phyloP scores from a whole-genome alignment of 2,329 filamentous ascomycete species.

The Aureobasidium sp. region DNA sequence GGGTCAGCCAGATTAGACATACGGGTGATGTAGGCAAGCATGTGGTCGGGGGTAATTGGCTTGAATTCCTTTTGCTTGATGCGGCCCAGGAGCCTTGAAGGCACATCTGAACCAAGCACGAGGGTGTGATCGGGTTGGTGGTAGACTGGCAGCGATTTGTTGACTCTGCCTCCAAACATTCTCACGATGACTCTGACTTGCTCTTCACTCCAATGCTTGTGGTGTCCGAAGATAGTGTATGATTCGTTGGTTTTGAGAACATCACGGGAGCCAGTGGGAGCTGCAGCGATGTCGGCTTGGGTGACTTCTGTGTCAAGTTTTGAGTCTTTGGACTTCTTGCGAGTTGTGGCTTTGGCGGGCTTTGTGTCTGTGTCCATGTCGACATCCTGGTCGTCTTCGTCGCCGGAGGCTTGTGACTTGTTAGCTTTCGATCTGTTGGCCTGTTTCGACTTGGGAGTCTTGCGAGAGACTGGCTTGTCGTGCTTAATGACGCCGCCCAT shows the following conservation, averaged over 20 bases:
- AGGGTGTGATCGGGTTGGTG: constrained; percentile 2
- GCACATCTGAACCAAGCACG: constrained; percentile 11
- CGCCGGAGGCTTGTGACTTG: background rate
- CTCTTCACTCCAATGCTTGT: constrained; percentile 11
- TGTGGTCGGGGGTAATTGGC: background rate
- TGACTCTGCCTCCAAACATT: constrained; percentile 11
- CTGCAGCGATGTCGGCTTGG: background rate
- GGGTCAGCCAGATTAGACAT: background rate
- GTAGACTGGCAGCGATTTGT: background rate
- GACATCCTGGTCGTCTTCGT: background rate
- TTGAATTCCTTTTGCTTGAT: background rate
- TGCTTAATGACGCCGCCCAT: background rate
- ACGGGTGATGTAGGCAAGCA: background rate
- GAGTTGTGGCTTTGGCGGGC: background rate
- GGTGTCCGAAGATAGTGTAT: constrained; percentile 13
- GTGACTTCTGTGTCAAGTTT: background rate
- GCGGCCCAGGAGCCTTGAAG: background rate
- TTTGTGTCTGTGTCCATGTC: background rate
- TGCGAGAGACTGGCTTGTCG: background rate
- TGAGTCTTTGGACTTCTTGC: background rate
- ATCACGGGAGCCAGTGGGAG: constrained; percentile 4
- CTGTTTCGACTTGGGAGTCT: background rate
- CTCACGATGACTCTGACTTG: constrained; percentile 10
- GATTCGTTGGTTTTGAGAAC: background rate
- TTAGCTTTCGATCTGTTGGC: background rate